These are phyloP conservation scores for Tetrapyrgos nigripes DNA, from an alignment of 1,284 basidiomycete genomes.

Conservation along the genomic window DNA sequence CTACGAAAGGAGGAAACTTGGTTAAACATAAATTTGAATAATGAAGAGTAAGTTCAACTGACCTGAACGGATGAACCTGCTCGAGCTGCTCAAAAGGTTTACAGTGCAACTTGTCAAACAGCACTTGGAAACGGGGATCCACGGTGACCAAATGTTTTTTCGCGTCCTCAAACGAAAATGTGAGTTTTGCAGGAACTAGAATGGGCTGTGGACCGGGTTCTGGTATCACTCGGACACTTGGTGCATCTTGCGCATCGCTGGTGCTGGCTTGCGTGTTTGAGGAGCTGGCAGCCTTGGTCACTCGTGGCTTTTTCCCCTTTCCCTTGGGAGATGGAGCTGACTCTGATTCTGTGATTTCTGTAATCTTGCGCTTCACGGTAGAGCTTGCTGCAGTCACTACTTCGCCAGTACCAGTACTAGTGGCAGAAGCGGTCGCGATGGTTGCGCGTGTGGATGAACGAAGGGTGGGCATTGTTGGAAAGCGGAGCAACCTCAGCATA, in stretches of 20 bases:
- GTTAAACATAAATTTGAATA: background rate
- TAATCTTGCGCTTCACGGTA: conserved; percentile 31
- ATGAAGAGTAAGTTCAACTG: conserved; percentile 12
- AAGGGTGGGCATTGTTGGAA: conserved; percentile 43
- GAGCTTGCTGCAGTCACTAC: conserved; percentile 15
- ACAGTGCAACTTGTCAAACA: conserved; percentile 73
- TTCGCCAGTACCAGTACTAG: conserved; percentile 6
- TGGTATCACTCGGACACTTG: conserved; percentile 6
- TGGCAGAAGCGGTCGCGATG: conserved; percentile 14
- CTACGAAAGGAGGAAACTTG: conserved; percentile 34
- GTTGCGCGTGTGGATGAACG: conserved; percentile 43
- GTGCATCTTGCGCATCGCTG: background rate
- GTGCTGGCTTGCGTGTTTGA: background rate
- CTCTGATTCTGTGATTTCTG: background rate
- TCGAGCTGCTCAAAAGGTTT: conserved; percentile 79
- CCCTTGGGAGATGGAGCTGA: conserved; percentile 9
- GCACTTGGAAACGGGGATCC: conserved; percentile 74
- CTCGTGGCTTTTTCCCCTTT: conserved; percentile 8
- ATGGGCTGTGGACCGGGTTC: conserved; percentile 9
- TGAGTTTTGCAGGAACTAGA: conserved; percentile 67
- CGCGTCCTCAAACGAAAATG: conserved; percentile 79
- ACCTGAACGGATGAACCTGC: conserved; percentile 79
- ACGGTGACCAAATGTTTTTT: conserved; percentile 71
- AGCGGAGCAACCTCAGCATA: conserved; percentile 1
- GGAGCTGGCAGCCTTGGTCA: background rate